These are phyloP conservation scores for Arbutus unedo DNA, from an alignment of 148 eudicot species.

Conservation along the genomic window DNA sequence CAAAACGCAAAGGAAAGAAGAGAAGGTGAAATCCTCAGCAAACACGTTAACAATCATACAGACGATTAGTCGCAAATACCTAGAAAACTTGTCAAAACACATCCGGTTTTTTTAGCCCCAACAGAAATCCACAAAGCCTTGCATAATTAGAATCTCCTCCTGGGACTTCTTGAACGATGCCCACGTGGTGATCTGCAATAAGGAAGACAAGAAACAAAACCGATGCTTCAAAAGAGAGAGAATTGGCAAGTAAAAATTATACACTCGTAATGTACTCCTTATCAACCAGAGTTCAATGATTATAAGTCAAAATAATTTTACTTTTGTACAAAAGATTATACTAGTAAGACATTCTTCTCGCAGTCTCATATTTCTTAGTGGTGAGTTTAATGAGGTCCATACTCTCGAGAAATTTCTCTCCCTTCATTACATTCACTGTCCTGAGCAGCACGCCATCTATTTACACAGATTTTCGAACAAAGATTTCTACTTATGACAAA, in stretches of 20 bases:
- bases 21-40: neutral
- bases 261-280: neutral
- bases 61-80: neutral
- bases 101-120: neutral
- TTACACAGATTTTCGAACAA: neutral
- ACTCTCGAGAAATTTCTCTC: neutral
- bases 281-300: neutral
- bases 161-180: constrained; percentile 69
- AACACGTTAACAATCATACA: neutral
- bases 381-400: neutral
- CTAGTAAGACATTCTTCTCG: neutral
- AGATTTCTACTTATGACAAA: neutral
- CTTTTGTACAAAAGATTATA: neutral
- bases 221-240: neutral
- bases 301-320: neutral
- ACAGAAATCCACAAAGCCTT: constrained; percentile 9
- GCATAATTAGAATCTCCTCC: constrained; percentile 51
- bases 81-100: neutral
- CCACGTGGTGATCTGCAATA: constrained; percentile 60
- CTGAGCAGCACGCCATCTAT: neutral
- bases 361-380: neutral
- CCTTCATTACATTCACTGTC: neutral
- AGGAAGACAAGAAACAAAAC: neutral
- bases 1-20: neutral
- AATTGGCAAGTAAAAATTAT: neutral